phyloP scores from a whole-genome alignment of 2,329 filamentous ascomycete genomes.

The Exophiala oligosperma region DNA sequence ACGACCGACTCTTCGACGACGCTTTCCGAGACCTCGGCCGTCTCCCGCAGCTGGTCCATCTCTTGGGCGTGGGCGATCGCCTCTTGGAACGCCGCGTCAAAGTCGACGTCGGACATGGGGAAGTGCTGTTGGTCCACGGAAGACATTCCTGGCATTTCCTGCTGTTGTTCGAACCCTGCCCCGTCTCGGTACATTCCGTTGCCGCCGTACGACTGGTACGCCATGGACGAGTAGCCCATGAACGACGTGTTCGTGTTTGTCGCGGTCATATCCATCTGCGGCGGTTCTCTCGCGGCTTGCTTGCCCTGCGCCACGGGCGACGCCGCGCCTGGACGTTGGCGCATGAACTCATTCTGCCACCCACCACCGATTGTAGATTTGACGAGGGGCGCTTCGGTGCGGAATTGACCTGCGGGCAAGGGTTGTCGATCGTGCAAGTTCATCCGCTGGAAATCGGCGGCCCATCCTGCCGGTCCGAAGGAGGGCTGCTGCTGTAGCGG shows the following conservation, averaged over 20 bases:
- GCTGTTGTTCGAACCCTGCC: conserved; percentile 25
- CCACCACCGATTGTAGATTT: conserved; percentile 38
- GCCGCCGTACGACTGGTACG: conserved; percentile 23
- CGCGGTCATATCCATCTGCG: conserved; percentile 29
- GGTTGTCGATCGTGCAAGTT: conserved; percentile 45
- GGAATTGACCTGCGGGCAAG: conserved; percentile 51
- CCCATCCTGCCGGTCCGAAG: conserved; percentile 37
- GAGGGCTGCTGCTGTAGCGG: conserved; percentile 21
- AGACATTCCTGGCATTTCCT: conserved; percentile 19
- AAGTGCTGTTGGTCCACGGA: conserved; percentile 10
- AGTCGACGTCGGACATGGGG: conserved; percentile 24
- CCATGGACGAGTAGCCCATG: conserved; percentile 19
- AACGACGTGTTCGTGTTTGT: background rate
- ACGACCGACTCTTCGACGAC: conserved; percentile 12
- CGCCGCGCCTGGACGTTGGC: conserved; percentile 35
- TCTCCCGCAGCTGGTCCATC: conserved; percentile 16
- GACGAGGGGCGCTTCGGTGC: conserved; percentile 38
- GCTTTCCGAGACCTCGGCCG: conserved; percentile 6
- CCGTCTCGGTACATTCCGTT: conserved; percentile 7
- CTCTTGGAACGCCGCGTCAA: conserved; percentile 28
- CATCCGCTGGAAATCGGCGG: conserved; percentile 49
- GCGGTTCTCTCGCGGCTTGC: conserved; percentile 12
- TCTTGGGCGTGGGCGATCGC: conserved; percentile 24
- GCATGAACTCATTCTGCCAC: conserved; percentile 65
- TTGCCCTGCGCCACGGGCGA: conserved; percentile 27